Evolutionary conservation across 2,329 filamentous ascomycete species (phyloP).

Genomic region (Zymoseptoria passerinii): DNA sequence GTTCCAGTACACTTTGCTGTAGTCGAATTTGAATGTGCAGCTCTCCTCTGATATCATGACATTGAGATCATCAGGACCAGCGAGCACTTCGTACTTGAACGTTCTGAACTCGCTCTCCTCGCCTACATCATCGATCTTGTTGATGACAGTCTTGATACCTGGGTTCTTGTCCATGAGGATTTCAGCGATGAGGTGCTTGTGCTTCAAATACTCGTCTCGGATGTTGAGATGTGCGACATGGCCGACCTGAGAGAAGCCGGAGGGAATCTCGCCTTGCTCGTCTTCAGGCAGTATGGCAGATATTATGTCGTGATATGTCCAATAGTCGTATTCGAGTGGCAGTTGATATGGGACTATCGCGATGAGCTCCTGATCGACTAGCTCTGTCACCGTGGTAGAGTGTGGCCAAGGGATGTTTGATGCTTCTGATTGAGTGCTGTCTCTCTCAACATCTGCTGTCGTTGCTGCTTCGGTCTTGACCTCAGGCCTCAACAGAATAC

Average conservation of each 20-base stretch:
- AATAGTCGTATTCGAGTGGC: constrained; percentile 72
- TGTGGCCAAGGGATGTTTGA: constrained; percentile 52
- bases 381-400: constrained; percentile 60
- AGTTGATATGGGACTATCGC: constrained; percentile 68
- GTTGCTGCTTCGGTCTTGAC: constrained; percentile 26
- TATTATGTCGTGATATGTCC: constrained; percentile 81
- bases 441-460: neutral
- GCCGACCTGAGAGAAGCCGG: constrained; percentile 79
- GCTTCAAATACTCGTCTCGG: constrained; percentile 70
- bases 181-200: constrained; percentile 77
- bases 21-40: constrained; percentile 88
- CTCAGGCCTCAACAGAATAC: constrained; percentile 39
- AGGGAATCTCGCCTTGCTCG: constrained; percentile 69
- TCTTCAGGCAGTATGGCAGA: constrained; percentile 71
- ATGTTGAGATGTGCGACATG: constrained; percentile 93
- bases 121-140: constrained; percentile 87
- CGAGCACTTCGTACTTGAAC: constrained; percentile 84
- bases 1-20: constrained; percentile 97
- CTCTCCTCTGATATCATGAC: constrained; percentile 74
- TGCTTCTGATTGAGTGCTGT: constrained; percentile 1
- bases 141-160: constrained; percentile 78
- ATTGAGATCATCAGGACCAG: constrained; percentile 71
- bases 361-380: constrained; percentile 60
- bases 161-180: constrained; percentile 87
- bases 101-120: constrained; percentile 79